Base-by-base conservation (phyloP, 192 early-diverging fungal species). In the Coemansia sp. region DNA sequence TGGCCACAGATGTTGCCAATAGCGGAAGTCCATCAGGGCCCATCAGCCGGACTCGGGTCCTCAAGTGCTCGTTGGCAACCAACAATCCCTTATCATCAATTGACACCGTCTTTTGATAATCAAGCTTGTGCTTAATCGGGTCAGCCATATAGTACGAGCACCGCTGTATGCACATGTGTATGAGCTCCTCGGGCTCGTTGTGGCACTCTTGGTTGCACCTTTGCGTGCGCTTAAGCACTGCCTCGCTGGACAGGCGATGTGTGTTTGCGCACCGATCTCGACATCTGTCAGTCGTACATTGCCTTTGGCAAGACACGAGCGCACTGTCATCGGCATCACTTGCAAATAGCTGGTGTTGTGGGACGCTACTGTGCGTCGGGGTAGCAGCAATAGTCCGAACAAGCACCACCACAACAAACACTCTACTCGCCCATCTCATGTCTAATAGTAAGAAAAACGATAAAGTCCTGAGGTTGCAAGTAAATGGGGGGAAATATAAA, bases 1-100 rank as follows among this genome's bases (percentile, higher is more conserved):
- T 20, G 4, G 59, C 59, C 20, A 38, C 27, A 11, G 36, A 6
- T 14, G 65, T 68, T 7, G 51, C 35, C 22, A 47, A 15, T 15
- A 82, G 22, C 10, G 79, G 79, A 4, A 82, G 74, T 12, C 79
- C 79, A 27, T 82, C 68, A 6, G 79, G 79, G 4, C 79, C 79
- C n/a, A 82, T 82, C 6, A 82, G 49, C 59, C 79, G 63, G 10
- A 82, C 62, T 2, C 73, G 59, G 7, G 73, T 76, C 42, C 59
- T 37, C 20, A 77, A 6, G 57, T 73, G 74, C 31, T 73, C 70
- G 20, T 70, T 71, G 1, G 70, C 64, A 1, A 69, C 41, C 20
- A 71, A 39, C 49, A 82, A 19, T 12, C 73, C 73, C 24, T 62
- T 42, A 4, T 40, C 24, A 32, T 49, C 74, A 0, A 53, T 51